Evolutionary conservation across 306 rosid genomes (phyloP).

Genomic region (Cicer bijugum): DNA sequence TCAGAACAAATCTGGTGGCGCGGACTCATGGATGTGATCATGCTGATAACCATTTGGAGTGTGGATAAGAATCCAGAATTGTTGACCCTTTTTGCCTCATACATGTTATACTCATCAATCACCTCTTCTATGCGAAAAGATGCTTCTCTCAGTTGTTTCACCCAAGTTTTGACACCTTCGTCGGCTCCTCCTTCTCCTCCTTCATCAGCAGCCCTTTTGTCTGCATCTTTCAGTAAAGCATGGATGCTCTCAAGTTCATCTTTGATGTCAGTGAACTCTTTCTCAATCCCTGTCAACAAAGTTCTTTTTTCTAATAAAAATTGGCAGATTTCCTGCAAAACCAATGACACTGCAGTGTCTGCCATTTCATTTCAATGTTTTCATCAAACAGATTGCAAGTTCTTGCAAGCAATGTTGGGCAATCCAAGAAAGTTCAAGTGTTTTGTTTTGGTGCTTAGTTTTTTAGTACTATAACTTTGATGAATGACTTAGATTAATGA

Average conservation of each 20-base stretch:
- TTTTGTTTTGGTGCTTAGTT: not conserved
- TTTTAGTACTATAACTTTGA: not conserved
- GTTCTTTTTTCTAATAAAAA: not conserved
- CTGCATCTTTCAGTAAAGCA: conserved; percentile 34
- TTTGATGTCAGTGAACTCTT: conserved; percentile 19
- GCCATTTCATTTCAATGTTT: conserved; percentile 11
- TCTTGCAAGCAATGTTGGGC: not conserved
- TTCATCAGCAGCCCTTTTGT: conserved; percentile 6
- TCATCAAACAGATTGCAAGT: not conserved
- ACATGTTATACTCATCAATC: conserved; percentile 35
- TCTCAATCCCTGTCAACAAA: not conserved
- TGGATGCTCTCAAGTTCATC: conserved; percentile 26
- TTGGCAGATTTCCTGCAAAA: not conserved
- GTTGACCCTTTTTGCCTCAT: not conserved
- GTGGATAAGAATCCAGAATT: not conserved
- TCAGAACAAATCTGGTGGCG: conserved; percentile 22
- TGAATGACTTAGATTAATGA: not conserved
- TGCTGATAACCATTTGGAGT: not conserved
- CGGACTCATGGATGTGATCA: not conserved
- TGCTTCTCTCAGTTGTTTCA: conserved; percentile 41
- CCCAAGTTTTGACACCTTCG: conserved; percentile 27
- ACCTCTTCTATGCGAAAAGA: conserved; percentile 43
- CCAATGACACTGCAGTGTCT: not conserved
- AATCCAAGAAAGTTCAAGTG: not conserved
- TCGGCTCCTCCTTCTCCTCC: not conserved